Conservation (phyloP, 768 basidiomycete genomes). For the Suillus occidentalis region DNA sequence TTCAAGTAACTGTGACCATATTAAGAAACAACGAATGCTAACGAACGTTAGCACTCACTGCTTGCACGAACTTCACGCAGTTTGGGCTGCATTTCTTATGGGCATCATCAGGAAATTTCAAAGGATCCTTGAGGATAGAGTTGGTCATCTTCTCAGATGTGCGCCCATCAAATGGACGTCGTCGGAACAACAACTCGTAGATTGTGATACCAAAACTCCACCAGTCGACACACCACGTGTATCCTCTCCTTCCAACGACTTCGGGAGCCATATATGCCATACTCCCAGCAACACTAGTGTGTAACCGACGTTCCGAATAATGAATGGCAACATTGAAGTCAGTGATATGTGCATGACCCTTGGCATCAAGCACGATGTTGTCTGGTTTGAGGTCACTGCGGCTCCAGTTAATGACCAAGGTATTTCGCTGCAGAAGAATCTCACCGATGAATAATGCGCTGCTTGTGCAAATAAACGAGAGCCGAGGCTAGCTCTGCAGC, state of each 20-base stretch:
- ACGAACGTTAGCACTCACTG: constrained; percentile 47
- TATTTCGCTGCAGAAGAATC: constrained; percentile 20
- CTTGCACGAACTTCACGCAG: constrained; percentile 63
- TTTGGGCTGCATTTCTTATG: constrained; percentile 60
- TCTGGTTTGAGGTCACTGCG: constrained; percentile 93
- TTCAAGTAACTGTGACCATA: constrained; percentile 67
- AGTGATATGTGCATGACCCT: constrained; percentile 94
- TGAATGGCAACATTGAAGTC: constrained; percentile 99
- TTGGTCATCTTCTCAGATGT: constrained; percentile 87
- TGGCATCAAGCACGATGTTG: constrained; percentile 91
- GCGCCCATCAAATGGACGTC: constrained; percentile 88
- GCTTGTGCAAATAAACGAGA: constrained; percentile 85
- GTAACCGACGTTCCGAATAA: constrained; percentile 83
- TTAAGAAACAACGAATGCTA: neutral
- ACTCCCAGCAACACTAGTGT: constrained; percentile 94
- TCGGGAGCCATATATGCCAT: constrained; percentile 99
- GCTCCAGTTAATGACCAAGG: constrained; percentile 11
- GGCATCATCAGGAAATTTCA: constrained; percentile 75
- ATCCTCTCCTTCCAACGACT: constrained; percentile 88
- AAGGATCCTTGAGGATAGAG: constrained; percentile 77
- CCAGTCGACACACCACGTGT: constrained; percentile 92
- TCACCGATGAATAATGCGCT: constrained; percentile 93
- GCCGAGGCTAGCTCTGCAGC: constrained; percentile 84
- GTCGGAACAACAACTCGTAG: constrained; percentile 84
- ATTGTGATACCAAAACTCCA: constrained; percentile 93